phyloP scores from a whole-genome alignment of 257 asterid genomes.

The Verbena officinalis region DNA sequence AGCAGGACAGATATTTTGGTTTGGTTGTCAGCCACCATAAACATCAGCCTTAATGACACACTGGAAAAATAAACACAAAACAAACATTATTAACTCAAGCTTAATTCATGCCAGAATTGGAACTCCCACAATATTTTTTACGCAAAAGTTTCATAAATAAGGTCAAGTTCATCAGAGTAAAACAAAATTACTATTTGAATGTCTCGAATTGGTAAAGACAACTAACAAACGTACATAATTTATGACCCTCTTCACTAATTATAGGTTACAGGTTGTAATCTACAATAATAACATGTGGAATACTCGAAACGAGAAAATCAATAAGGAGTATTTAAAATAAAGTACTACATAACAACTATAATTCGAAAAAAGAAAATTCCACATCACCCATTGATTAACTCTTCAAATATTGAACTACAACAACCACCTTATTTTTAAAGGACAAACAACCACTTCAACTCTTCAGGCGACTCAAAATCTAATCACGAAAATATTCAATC shows the following conservation, averaged over 20 bases:
- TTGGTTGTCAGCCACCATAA: slow-evolving; percentile 30
- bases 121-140: background rate
- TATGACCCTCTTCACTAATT: too few species aligned
- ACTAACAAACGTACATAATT: too few species aligned
- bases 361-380: too few species aligned
- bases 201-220: too few species aligned
- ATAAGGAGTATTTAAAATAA: background rate
- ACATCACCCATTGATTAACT: too few species aligned
- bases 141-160: slow-evolving; percentile 3
- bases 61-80: slow-evolving; percentile 13
- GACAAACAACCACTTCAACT: too few species aligned
- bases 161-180: background rate
- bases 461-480: background rate
- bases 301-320: background rate
- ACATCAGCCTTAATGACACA: background rate
- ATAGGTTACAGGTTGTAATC: too few species aligned
- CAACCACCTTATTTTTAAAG: too few species aligned
- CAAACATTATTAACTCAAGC: background rate
- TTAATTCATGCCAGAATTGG: background rate
- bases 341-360: too few species aligned
- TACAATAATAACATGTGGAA: background rate
- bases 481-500: background rate
- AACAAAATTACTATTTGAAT: background rate
- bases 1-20: slow-evolving; percentile 8
- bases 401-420: too few species aligned